Evolutionary conservation across 768 basidiomycete genomes (phyloP), one percentile per base, ranked within the genome.

Genomic region (Lyophyllum shimeji): DNA sequence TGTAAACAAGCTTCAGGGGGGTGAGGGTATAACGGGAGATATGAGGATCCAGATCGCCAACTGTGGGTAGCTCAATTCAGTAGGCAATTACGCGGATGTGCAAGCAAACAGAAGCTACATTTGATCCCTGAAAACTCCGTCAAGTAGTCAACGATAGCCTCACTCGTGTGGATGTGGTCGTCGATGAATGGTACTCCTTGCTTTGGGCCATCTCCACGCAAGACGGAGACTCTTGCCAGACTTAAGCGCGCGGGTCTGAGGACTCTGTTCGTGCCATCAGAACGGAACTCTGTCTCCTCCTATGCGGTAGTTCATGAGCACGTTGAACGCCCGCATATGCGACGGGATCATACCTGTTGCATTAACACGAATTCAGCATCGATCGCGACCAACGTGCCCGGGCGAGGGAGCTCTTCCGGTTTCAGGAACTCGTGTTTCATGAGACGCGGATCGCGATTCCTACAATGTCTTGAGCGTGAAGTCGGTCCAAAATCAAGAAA

Each of bases 321-420:
- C 23, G 25, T 50, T 15, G 53, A 23, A 48, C 29, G 6, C n/a
- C 15, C 44, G 37, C 46, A 29, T 29, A 29, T 29, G 29, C 9
- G 29, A 29, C 61, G 2, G 25, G 29, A 52, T 47, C 64, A 46
- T 58, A 89, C 93, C 77, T 95, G 92, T 69, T 98, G 95, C 83
- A 99, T 90, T 5, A 87, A 90, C 21, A 99, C 96, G 66, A 99
- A 99, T 66, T 99, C 96, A 1, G 96, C 95, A 65, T 99, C 97
- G 59, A 99, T 98, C 2, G 96, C 87, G 34, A 99, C 87, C 40
- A 96, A 73, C 5, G 89, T 95, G 12, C 94, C 97, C 5, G 89
- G 86, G 53, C 73, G 81, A 0, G 96, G 95, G 7, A 97, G 71
- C 69, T 99, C 97, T 15, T 86, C 82, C 18, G 75, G 74, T 13